Evolutionary conservation across 352 stramenopile genomes (phyloP), one percentile per base, ranked within the genome.

Genomic region (Globisporangium okanoganense): DNA sequence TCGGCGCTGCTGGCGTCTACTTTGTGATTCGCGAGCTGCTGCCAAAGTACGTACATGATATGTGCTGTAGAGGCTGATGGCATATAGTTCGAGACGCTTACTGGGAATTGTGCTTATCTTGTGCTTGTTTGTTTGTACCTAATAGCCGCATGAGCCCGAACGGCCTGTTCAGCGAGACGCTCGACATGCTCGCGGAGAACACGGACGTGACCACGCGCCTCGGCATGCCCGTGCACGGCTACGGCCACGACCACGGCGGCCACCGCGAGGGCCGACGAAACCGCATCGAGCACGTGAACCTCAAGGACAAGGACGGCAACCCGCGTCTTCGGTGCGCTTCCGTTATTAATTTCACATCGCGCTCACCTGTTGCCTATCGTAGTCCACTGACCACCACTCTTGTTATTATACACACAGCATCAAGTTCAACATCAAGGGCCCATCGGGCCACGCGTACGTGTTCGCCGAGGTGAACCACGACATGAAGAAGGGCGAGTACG

Each of bases 361-460:
- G n/a, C n/a, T n/a, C n/a, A n/a, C n/a, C n/a, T n/a, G n/a, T n/a
- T n/a, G n/a, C n/a, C n/a, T n/a, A n/a, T n/a, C n/a, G n/a, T n/a
- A n/a, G n/a, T n/a, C n/a, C n/a, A 5, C 18, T 59, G 10, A 55
- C 29, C n/a, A 22, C 20, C 29, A 24, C n/a, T 5, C 36, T 18
- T 38, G 40, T 33, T 8, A 29, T 25, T 52, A 6, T 43, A 65
- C 72, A 13, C 78, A 65, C 9, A 79, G 90, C 36, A 92, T 98
- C 56, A 93, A 97, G 71, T 98, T 97, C 78, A 98, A 98, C 71
- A 78, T 98, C 59, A 96, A 98, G 73, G 95, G 95, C 29, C 85
- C 85, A 5, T 92, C 90, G 40, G 87, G 83, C 50, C 78, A 94
- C 56, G 92, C 78, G n/a, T 88, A 83, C 65, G 92, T 96, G 58